Percentiles rank a stretch among this genome's conserved stretches.
Conservation (phyloP, 2,329 filamentous ascomycete genomes). For the Colletotrichum truncatum region DNA sequence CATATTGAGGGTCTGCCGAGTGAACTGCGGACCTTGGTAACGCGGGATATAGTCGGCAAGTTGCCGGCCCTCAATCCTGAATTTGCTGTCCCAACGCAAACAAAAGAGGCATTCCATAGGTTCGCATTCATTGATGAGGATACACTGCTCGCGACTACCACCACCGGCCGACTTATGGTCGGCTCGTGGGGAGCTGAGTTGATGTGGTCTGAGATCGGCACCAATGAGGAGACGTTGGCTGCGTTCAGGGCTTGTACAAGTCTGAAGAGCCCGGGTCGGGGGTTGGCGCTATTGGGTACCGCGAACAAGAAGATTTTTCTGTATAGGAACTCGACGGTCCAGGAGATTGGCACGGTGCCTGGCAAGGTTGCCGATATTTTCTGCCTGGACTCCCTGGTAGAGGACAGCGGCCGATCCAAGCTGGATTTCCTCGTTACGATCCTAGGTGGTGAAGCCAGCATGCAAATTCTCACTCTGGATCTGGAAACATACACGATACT, state of each 20-base stretch:
- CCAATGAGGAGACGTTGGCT: slow-evolving; percentile 42
- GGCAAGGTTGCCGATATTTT: slow-evolving; percentile 63
- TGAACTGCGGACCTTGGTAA: slow-evolving; percentile 38
- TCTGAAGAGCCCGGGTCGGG: slow-evolving; percentile 48
- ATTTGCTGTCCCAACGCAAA: slow-evolving; percentile 28
- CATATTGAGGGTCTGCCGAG: slow-evolving; percentile 1
- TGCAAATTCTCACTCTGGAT: slow-evolving; percentile 52
- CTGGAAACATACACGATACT: slow-evolving; percentile 38
- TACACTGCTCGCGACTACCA: slow-evolving; percentile 65
- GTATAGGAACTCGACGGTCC: slow-evolving; percentile 45
- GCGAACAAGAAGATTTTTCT: slow-evolving; percentile 57
- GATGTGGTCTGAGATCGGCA: slow-evolving; percentile 53
- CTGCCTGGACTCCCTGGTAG: slow-evolving; percentile 38
- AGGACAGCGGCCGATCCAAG: background rate
- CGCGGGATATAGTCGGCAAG: slow-evolving; percentile 41
- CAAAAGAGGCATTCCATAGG: slow-evolving; percentile 61
- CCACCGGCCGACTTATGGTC: slow-evolving; percentile 66
- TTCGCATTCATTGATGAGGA: slow-evolving; percentile 69
- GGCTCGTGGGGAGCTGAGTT: slow-evolving; percentile 41
- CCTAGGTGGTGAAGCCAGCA: slow-evolving; percentile 52
- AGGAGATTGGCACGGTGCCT: slow-evolving; percentile 47
- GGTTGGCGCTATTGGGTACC: slow-evolving; percentile 58
- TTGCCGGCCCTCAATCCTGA: slow-evolving; percentile 40
- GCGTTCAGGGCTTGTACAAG: slow-evolving; percentile 59
- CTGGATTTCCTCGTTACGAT: slow-evolving; percentile 54